A percentile compares a stretch with the other conserved stretches of the same genome.
Conservation (phyloP, 1,139 yeast genomes). For the Geotrichum bryndzae region DNA sequence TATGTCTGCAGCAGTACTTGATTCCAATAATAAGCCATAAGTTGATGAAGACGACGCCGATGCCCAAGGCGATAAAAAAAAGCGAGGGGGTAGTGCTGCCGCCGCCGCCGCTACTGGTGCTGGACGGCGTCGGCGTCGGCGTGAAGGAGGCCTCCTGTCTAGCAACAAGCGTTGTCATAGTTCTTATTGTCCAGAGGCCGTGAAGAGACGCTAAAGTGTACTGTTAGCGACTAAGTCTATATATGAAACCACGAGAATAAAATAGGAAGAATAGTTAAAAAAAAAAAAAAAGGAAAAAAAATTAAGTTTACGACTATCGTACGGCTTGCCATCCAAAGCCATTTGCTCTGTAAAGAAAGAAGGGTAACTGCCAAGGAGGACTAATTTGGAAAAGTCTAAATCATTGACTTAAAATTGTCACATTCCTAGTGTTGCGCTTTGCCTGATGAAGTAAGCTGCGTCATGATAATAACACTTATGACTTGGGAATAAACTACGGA, state of each 20-base stretch:
- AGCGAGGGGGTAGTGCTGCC: constrained; percentile 28
- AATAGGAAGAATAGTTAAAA: neutral
- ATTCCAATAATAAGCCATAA: constrained; percentile 37
- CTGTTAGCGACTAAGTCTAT: neutral
- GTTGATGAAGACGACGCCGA: constrained; percentile 37
- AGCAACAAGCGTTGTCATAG: neutral
- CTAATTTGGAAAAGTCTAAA: neutral
- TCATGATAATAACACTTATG: too few species aligned
- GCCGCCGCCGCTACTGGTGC: constrained; percentile 1
- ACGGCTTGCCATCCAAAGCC: neutral
- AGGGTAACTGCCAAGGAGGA: neutral
- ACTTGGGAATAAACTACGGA: too few species aligned
- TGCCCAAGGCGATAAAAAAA: constrained; percentile 38
- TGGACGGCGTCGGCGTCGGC: neutral
- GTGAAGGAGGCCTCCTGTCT: neutral
- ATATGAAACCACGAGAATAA: neutral
- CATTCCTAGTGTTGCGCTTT: neutral
- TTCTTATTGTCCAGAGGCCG: neutral
- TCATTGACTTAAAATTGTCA: neutral
- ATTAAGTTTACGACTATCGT: neutral
- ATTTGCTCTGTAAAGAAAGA: neutral
- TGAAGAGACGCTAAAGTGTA: neutral
- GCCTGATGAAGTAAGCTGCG: neutral
- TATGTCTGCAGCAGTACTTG: constrained; percentile 33
- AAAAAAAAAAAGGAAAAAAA: neutral